Percentiles rank a stretch among this genome's conserved stretches.
Conservation (phyloP, 2,329 filamentous ascomycete genomes). For the Mycosphaerella arachidis region DNA sequence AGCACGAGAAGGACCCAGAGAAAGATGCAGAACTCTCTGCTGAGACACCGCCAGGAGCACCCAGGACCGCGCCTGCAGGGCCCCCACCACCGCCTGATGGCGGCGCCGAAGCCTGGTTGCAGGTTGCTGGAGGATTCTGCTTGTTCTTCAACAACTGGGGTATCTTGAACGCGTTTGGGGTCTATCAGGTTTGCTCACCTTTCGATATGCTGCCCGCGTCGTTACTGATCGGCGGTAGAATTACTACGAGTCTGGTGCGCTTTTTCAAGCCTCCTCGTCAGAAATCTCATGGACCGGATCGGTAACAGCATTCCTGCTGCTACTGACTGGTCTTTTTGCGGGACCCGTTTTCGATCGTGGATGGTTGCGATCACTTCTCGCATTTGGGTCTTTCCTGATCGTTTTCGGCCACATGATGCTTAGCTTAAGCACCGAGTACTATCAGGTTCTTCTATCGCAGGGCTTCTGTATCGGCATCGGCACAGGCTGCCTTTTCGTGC, state of each 20-base stretch:
- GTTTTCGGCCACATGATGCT: constrained; percentile 50
- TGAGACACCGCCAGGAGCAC: too few relatives aligned
- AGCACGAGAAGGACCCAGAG: too few relatives aligned
- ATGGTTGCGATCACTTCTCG: constrained; percentile 36
- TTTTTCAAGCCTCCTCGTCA: constrained; percentile 48
- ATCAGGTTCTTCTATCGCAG: constrained; percentile 50
- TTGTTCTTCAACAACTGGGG: constrained; percentile 43
- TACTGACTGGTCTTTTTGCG: constrained; percentile 46
- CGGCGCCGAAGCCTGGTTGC: constrained; percentile 42
- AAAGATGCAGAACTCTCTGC: too few relatives aligned
- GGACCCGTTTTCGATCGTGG: constrained; percentile 49
- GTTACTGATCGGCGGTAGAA: too few relatives aligned
- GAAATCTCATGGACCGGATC: constrained; percentile 49
- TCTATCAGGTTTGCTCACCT: constrained; percentile 45
- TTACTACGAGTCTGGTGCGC: too few relatives aligned
- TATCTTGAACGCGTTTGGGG: constrained; percentile 30
- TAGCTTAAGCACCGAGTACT: constrained; percentile 44
- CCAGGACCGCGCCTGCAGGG: too few relatives aligned
- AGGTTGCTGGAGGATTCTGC: constrained; percentile 42
- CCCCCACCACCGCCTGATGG: constrained; percentile 40
- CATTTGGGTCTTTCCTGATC: constrained; percentile 36
- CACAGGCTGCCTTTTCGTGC: constrained; percentile 56
- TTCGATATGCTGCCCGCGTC: too few relatives aligned
- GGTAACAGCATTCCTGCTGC: constrained; percentile 46
- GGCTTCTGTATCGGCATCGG: constrained; percentile 40